Evolutionary conservation across 768 basidiomycete genomes (phyloP), one percentile per base, ranked within the genome.

Genomic region (Candolleomyces aberdarensis): DNA sequence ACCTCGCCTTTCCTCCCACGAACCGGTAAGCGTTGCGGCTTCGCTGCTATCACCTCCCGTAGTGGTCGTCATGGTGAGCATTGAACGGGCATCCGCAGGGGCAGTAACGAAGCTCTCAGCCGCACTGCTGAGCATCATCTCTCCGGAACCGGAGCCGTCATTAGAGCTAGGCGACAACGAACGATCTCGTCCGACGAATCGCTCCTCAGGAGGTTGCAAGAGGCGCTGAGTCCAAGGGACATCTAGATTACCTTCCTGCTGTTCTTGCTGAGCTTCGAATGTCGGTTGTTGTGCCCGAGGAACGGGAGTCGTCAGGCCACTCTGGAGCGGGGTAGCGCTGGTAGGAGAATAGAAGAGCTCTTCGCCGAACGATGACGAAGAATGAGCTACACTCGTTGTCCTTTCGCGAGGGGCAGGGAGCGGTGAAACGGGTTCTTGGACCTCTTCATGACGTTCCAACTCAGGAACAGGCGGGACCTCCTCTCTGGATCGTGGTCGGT

Each of bases 41-140:
- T 61, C 60, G 43, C 49, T 57, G 32, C 55, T 57, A n/a, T 49
- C 31, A 20, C 60, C 53, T 6, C 56, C 47, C 13, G 15, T 44
- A 4, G 43, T 49, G 13, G 55, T 61, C 6, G 55, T 61, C 13
- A 53, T 51, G 10, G 60, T 57, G 22, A 56, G 20, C 54, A 56
- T 32, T 31, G 44, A 51, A 32, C 22, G 56, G 32, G 32, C 19
- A 43, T 61, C 60, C 22, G 48, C 56, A 47, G 89, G 80, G 17
- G 83, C 82, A 5, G 89, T 89, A 20, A 90, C 80, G 64, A 89
- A 88, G 59, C 88, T 90, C 61, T 80, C 79, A 3, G 83, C 79
- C 13, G 89, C 88, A 0, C 87, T 87, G 70, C 88, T 89, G 67
- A 91, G 49, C 60, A 61, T 61, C 55, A 50, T 40, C n/a, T 32